These are phyloP conservation scores for Blastobotrys peoriensis DNA, from an alignment of 805 yeast species.

Conservation along the genomic window DNA sequence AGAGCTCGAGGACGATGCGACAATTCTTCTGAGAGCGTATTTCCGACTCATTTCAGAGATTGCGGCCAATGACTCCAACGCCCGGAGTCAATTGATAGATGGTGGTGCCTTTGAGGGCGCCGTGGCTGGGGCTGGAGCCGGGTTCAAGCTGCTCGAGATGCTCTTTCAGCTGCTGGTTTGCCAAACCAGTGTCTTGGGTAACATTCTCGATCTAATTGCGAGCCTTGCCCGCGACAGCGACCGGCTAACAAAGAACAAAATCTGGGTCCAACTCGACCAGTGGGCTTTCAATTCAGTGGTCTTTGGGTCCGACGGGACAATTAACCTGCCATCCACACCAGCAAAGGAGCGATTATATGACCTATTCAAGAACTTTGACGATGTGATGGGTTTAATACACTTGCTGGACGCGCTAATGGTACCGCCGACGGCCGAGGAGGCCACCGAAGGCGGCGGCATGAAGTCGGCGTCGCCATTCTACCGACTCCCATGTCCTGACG, in stretches of 20 bases:
- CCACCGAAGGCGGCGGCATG: slow-evolving; percentile 17
- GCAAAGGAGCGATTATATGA: slow-evolving; percentile 41
- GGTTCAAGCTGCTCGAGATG: slow-evolving; percentile 25
- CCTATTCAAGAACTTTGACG: slow-evolving; percentile 47
- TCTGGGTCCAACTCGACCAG: slow-evolving; percentile 67
- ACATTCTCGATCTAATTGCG: slow-evolving; percentile 51
- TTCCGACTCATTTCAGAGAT: slow-evolving; percentile 57
- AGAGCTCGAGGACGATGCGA: slow-evolving; percentile 74
- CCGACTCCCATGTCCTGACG: slow-evolving; percentile 52
- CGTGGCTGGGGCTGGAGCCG: background rate
- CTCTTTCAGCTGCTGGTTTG: slow-evolving; percentile 41
- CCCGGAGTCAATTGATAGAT: slow-evolving; percentile 25
- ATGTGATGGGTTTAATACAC: slow-evolving; percentile 54
- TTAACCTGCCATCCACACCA: slow-evolving; percentile 27
- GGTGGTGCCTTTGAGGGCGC: slow-evolving; percentile 12
- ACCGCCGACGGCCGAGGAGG: slow-evolving; percentile 26
- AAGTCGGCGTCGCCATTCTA: slow-evolving; percentile 34
- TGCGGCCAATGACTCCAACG: slow-evolving; percentile 36
- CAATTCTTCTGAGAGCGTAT: slow-evolving; percentile 67
- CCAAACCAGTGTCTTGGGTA: slow-evolving; percentile 47
- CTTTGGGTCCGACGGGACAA: slow-evolving; percentile 26
- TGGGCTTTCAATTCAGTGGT: slow-evolving; percentile 49
- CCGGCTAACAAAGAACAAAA: slow-evolving; percentile 33
- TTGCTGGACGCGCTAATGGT: slow-evolving; percentile 42
- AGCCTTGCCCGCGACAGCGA: slow-evolving; percentile 38